Evolutionary conservation across 257 asterid species (phyloP).

Genomic region (Penstemon newberryi): DNA sequence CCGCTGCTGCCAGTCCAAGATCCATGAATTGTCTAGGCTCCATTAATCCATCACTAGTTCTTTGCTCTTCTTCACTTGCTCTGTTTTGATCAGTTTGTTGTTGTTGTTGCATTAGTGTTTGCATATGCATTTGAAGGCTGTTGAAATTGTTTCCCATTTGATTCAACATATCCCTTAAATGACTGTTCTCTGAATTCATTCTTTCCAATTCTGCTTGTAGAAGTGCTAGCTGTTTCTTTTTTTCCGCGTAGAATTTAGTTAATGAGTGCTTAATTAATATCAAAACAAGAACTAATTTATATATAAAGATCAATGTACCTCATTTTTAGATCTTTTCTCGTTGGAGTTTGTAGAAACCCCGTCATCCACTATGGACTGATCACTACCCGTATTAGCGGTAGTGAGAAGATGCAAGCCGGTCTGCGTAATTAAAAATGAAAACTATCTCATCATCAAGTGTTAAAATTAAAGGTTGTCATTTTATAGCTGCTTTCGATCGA

Average conservation of each 20-base stretch:
- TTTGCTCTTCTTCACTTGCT: slow-evolving; percentile 35
- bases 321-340: slow-evolving; percentile 51
- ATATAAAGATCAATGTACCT: slow-evolving; percentile 39
- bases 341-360: slow-evolving; percentile 45
- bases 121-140: slow-evolving; percentile 55
- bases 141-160: slow-evolving; percentile 50
- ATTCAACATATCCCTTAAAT: slow-evolving; percentile 45
- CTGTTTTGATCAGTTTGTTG: slow-evolving; percentile 30
- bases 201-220: slow-evolving; percentile 69
- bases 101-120: slow-evolving; percentile 43
- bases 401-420: slow-evolving; percentile 80
- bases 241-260: background rate
- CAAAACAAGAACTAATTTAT: background rate
- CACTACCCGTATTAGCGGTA: slow-evolving; percentile 58
- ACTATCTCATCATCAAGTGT: background rate
- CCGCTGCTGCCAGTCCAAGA: slow-evolving; percentile 53
- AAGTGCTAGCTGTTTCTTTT: slow-evolving; percentile 36
- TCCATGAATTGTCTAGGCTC: slow-evolving; percentile 88
- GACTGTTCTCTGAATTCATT: slow-evolving; percentile 54
- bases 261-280: background rate
- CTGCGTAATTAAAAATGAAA: slow-evolving; percentile 28
- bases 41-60: slow-evolving; percentile 36
- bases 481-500: too few species aligned
- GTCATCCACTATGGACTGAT: slow-evolving; percentile 60
- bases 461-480: too few species aligned